Evolutionary conservation across 1,284 basidiomycete genomes (phyloP).

Genomic region (Meira miltonrushii): DNA sequence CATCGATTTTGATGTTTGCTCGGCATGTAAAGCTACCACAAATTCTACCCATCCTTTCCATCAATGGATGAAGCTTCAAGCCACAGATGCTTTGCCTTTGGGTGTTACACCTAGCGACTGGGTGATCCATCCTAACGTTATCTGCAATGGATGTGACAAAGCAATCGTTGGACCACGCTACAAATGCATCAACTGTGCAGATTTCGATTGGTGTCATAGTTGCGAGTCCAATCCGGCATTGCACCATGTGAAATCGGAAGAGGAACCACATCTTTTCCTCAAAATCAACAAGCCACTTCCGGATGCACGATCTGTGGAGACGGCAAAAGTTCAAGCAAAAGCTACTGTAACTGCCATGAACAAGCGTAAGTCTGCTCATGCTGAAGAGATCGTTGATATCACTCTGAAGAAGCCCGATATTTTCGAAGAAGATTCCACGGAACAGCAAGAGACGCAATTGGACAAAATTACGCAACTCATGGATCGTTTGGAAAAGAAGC

Average conservation of each 20-base stretch:
- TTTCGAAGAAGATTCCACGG: too few relatives aligned
- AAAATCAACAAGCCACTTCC: conserved; percentile 21
- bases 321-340: too few relatives aligned
- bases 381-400: too few relatives aligned
- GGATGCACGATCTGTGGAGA: too few relatives aligned
- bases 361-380: too few relatives aligned
- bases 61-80: background rate
- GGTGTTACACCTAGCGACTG: conserved; percentile 7
- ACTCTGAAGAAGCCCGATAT: too few relatives aligned
- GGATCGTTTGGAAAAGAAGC: too few relatives aligned
- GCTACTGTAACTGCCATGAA: too few relatives aligned
- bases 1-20: conserved; percentile 28
- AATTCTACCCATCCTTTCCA: conserved; percentile 22
- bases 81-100: conserved; percentile 10
- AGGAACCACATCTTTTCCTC: conserved; percentile 20
- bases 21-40: conserved; percentile 7
- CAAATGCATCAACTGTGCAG: conserved; percentile 21
- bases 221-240: conserved; percentile 22
- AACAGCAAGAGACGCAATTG: too few relatives aligned
- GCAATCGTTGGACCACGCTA: conserved; percentile 21
- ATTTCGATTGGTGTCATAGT: conserved; percentile 23
- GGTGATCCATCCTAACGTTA: conserved; percentile 15
- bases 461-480: too few relatives aligned
- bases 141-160: conserved; percentile 20
- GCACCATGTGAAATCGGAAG: conserved; percentile 13